Evolutionary conservation across 768 basidiomycete genomes (phyloP), one percentile per base, ranked within the genome.

Genomic region (Calvatia gigantea): DNA sequence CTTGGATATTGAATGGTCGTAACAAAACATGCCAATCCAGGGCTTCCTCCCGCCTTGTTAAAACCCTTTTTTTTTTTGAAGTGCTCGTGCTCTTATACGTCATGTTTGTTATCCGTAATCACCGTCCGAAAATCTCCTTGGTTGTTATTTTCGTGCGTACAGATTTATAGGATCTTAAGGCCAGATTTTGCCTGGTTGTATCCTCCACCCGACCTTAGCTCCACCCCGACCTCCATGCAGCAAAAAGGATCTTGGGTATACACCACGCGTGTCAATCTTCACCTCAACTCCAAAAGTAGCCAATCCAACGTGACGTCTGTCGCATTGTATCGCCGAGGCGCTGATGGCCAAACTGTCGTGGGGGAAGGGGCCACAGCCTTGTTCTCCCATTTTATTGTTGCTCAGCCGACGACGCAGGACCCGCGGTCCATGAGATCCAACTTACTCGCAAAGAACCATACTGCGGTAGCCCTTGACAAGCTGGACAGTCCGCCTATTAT

Each of bases 401-500:
- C 47, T 29, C 46, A 48, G 29, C 17, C 54, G 19, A 41, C 31
- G 27, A 41, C 31, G 27, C 27, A 42, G 37, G 28, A 29, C 25
- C 41, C 41, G 11, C 29, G 32, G 42, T 53, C 19, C 51, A 53
- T 53, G 39, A 39, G 41, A 46, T 25, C 21, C 28, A 28, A 15
- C 11, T 38, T 28, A 12, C 35, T 15, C 7, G 5, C 43, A 19
- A 52, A 52, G 7, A 55, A 64, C 33, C 57, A 58, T 21, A 21
- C 29, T 51, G 25, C 32, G 1, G n/a, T 27, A 39, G 33, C 23
- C 31, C 45, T 47, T 27, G 42, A 52, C 59, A 64, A 56, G 46
- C 41, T 23, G 58, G 63, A 39, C 51, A 65, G 68, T 62, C 47
- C 23, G 57, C 63, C 35, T 53, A 65, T 67, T 62, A 47, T 67